Percentiles rank a stretch among this genome's conserved stretches.
These are phyloP conservation scores for Stephania yunnanensis DNA, from an alignment of 164 flowering plant species.

Conservation along the genomic window DNA sequence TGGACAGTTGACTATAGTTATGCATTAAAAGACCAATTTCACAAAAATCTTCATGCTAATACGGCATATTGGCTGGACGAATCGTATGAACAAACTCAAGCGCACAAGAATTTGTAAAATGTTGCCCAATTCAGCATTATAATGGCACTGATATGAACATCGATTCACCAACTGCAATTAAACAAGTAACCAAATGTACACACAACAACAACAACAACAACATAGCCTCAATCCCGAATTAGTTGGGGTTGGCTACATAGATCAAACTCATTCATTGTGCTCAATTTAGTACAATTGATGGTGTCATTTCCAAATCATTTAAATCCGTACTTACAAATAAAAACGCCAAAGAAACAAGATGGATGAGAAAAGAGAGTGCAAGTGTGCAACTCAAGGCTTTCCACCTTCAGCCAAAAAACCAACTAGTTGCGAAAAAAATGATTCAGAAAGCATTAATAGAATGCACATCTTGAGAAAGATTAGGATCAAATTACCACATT, in stretches of 20 bases:
- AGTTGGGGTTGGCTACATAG: too few species aligned
- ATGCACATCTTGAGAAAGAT: background rate
- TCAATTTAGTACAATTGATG: too few species aligned
- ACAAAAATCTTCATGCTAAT: background rate
- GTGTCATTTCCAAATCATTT: too few species aligned
- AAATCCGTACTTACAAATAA: too few species aligned
- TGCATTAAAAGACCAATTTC: background rate
- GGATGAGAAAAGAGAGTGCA: background rate
- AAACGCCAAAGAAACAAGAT: background rate
- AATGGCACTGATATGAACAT: too few species aligned
- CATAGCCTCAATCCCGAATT: too few species aligned
- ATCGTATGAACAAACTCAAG: background rate
- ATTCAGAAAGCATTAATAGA: background rate
- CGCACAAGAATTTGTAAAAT: too few species aligned
- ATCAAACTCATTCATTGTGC: too few species aligned
- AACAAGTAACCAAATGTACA: too few species aligned
- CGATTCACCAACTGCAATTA: too few species aligned
- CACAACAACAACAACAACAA: too few species aligned
- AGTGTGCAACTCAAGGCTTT: background rate
- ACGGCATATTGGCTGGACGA: background rate
- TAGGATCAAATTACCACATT: conserved; percentile 47
- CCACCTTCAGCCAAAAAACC: background rate
- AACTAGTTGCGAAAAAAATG: background rate
- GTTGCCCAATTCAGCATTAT: too few species aligned
- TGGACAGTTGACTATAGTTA: background rate